These are phyloP conservation scores for Cryptococcus deneoformans DNA, from an alignment of 1,284 basidiomycete species.

Conservation along the genomic window DNA sequence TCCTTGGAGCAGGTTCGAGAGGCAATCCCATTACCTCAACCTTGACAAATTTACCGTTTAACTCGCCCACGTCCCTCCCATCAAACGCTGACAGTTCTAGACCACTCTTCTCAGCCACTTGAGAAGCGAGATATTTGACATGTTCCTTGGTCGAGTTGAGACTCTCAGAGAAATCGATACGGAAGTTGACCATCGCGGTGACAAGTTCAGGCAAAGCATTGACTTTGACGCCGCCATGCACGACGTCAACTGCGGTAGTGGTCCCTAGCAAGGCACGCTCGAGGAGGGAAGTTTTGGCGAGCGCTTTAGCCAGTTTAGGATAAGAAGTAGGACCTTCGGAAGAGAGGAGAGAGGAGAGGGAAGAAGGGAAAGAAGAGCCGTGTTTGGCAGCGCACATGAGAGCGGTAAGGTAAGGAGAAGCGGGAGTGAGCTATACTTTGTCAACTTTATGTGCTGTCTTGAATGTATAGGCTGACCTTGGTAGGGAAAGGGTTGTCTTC, in stretches of 20 bases:
- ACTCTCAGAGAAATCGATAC: constrained; percentile 46
- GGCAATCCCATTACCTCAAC: constrained; percentile 42
- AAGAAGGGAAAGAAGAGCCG: constrained; percentile 37
- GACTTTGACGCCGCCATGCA: constrained; percentile 41
- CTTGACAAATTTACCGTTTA: constrained; percentile 25
- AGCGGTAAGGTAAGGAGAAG: constrained; percentile 48
- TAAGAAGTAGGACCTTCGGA: constrained; percentile 37
- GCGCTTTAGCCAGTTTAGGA: constrained; percentile 40
- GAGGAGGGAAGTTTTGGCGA: constrained; percentile 26
- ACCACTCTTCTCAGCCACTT: constrained; percentile 33
- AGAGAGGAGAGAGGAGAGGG: constrained; percentile 35
- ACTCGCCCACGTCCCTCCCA: constrained; percentile 12
- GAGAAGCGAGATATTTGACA: constrained; percentile 22
- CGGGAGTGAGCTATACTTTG: constrained; percentile 28
- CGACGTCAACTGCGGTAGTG: constrained; percentile 44
- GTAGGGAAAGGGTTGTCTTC: constrained; percentile 48
- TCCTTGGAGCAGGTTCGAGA: constrained; percentile 46
- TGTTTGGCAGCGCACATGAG: constrained; percentile 51
- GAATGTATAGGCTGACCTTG: constrained; percentile 7
- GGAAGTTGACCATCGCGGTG: constrained; percentile 42
- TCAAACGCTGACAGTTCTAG: constrained; percentile 31
- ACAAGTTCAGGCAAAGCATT: constrained; percentile 41
- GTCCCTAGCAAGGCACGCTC: constrained; percentile 32
- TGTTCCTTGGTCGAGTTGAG: constrained; percentile 36
- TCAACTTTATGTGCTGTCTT: constrained; percentile 13